Percentiles rank a stretch among this genome's conserved stretches.
These are phyloP conservation scores for Flaveria brownii DNA, from an alignment of 129 eudicot species.

Conservation along the genomic window DNA sequence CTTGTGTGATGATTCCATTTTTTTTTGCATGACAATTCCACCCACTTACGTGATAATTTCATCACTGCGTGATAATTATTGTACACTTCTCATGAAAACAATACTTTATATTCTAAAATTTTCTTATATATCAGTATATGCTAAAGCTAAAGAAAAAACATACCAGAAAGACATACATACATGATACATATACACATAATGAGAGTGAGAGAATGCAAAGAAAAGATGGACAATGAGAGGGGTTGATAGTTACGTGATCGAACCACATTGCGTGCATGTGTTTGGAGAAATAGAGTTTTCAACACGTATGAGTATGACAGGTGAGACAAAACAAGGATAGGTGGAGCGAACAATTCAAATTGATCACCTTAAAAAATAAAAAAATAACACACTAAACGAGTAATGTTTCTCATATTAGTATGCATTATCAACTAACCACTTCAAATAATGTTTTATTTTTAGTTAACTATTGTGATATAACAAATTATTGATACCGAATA, in stretches of 20 bases:
- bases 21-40: too few species aligned
- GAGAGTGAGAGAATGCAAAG: too few species aligned
- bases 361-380: neutral
- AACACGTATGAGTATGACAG: neutral
- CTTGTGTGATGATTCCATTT: too few species aligned
- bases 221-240: neutral
- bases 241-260: slow-evolving; percentile 5
- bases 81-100: too few species aligned
- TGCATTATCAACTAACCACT: neutral
- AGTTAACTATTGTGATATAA: neutral
- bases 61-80: too few species aligned
- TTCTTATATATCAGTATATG: too few species aligned
- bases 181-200: too few species aligned
- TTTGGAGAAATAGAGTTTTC: slow-evolving; percentile 34
- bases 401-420: neutral
- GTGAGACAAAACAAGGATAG: slow-evolving; percentile 7
- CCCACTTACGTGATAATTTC: too few species aligned
- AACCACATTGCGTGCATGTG: slow-evolving; percentile 14
- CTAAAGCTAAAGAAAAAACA: too few species aligned
- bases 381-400: neutral
- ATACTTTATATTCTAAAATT: too few species aligned
- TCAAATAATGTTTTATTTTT: neutral
- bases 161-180: too few species aligned
- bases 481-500: neutral
- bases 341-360: neutral